Conservation (phyloP, 129 eudicot species). For the Artemisia argyi region DNA sequence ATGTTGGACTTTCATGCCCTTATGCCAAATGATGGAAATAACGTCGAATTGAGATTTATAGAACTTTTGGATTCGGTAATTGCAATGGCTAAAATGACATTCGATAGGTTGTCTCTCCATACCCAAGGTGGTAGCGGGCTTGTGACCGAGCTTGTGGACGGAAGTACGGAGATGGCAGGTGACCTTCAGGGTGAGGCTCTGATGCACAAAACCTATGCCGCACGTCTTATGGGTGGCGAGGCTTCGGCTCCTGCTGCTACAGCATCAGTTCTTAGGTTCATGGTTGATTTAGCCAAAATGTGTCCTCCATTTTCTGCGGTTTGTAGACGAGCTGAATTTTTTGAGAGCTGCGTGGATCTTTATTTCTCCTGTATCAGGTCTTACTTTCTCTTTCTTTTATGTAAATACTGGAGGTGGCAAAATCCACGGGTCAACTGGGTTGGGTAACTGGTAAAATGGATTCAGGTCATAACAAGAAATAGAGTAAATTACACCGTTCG, state of each 20-base stretch:
- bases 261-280: constrained; percentile 85
- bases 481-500: too few relatives aligned
- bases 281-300: constrained; percentile 98
- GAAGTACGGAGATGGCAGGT: constrained; percentile 74
- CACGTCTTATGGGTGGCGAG: constrained; percentile 99
- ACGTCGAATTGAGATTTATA: constrained; percentile 62
- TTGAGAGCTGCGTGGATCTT: constrained; percentile 87
- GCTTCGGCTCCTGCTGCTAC: constrained; percentile 99
- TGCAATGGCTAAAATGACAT: constrained; percentile 94
- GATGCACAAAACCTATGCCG: constrained; percentile 99
- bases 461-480: too few relatives aligned
- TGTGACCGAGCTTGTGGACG: constrained; percentile 88
- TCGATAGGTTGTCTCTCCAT: constrained; percentile 74
- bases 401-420: background rate
- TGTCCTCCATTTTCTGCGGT: constrained; percentile 81
- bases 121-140: constrained; percentile 70
- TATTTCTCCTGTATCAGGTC: constrained; percentile 96
- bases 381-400: background rate
- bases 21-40: constrained; percentile 78
- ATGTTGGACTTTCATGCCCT: constrained; percentile 96
- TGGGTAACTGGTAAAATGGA: background rate
- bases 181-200: constrained; percentile 99
- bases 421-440: background rate
- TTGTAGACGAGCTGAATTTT: constrained; percentile 82
- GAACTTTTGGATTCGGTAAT: constrained; percentile 92